A percentile compares a stretch with the other conserved stretches of the same genome.
These are phyloP conservation scores for Arthrobotrys conoides DNA, from an alignment of 2,329 filamentous ascomycete genomes.

Conservation along the genomic window DNA sequence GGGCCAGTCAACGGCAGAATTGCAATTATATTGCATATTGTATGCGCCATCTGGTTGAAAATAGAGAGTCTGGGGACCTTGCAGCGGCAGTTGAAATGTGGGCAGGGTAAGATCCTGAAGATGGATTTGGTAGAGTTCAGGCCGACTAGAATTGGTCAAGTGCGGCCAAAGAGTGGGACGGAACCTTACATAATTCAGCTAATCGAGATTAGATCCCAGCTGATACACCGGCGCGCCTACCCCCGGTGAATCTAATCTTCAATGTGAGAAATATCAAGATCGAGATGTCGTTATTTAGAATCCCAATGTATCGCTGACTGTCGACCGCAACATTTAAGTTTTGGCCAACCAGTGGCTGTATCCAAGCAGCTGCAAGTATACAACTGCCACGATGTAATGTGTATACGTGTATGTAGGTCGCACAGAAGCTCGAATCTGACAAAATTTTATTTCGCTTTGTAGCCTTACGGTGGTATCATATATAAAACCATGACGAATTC, in stretches of 20 bases:
- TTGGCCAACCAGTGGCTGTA: background rate
- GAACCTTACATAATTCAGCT: conserved; percentile 9
- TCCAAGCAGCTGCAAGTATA: background rate
- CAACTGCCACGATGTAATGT: no score
- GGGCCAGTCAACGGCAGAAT: background rate
- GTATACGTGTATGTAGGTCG: no score
- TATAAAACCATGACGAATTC: background rate
- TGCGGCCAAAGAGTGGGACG: conserved; percentile 9
- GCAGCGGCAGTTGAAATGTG: conserved; percentile 36
- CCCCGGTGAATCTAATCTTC: no score
- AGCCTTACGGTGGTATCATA: no score
- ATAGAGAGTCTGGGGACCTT: conserved; percentile 22
- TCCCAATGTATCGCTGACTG: background rate
- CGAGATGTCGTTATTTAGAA: conserved; percentile 7
- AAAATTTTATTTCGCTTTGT: background rate
- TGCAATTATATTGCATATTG: no score
- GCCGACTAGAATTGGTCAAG: background rate
- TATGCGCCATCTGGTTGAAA: background rate
- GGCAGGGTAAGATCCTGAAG: no score
- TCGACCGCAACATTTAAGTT: background rate
- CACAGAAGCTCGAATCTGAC: conserved; percentile 4
- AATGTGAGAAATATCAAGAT: background rate
- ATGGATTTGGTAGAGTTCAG: background rate
- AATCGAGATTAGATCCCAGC: conserved; percentile 11
- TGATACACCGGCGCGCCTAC: background rate